Evolutionary conservation across 139 green algal genomes (phyloP).

Genomic region (Coelastrella sp.): DNA sequence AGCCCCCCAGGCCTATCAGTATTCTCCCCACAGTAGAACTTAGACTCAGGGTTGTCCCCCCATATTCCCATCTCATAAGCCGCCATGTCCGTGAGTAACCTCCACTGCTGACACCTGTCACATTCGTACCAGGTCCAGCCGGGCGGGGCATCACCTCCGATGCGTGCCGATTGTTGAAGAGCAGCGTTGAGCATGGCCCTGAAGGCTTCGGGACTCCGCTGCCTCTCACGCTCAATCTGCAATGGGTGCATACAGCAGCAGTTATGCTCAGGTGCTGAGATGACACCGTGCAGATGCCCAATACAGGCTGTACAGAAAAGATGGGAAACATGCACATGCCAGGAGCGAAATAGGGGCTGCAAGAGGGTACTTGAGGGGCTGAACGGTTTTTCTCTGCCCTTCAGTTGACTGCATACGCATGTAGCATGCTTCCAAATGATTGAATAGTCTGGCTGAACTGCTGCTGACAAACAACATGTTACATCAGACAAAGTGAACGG

Average conservation of each 20-base stretch:
- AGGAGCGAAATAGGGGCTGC: background rate
- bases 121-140: slow-evolving; percentile 37
- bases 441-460: too few species aligned
- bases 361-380: too few species aligned
- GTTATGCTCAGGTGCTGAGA: background rate
- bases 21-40: slow-evolving; percentile 28
- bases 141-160: background rate
- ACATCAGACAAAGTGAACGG: too few species aligned
- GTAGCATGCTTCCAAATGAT: too few species aligned
- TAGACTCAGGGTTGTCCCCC: background rate
- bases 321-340: background rate
- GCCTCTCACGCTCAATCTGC: slow-evolving; percentile 35
- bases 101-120: slow-evolving; percentile 18
- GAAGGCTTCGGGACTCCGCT: slow-evolving; percentile 8
- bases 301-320: background rate
- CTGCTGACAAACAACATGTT: too few species aligned
- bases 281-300: background rate
- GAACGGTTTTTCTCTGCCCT: too few species aligned
- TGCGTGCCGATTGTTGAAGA: background rate
- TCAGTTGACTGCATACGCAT: too few species aligned
- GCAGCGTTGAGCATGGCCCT: background rate
- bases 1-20: slow-evolving; percentile 1
- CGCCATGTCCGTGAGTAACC: background rate
- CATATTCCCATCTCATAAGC: background rate
- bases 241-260: background rate